Base-by-base conservation (phyloP, 2,329 filamentous ascomycete genomes). In the Paracoccidioides lutzii region DNA sequence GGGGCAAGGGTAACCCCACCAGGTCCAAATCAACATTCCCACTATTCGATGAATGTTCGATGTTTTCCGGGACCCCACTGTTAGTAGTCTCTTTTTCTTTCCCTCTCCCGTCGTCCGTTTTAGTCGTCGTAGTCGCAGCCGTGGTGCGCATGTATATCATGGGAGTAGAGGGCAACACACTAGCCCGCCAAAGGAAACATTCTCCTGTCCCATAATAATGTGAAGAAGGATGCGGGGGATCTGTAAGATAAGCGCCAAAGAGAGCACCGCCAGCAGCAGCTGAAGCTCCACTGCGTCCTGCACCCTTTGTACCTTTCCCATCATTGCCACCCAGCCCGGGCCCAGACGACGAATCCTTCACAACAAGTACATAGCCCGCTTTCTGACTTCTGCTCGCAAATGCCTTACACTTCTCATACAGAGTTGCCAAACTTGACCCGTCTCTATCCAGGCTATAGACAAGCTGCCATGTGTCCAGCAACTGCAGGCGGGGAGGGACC, bases 161-260 rank as follows among this genome's bases (percentile, higher is more conserved):
- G 14, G 72, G 71, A 7, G 75, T 65, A 0, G 81, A 72, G 1
- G 82, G 76, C 38, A 90, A 75, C 3, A 85, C 72, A 46, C 83
- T 82, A 0, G 87, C 85, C 50, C 87, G 82, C 88, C 88, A 94
- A 60, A 94, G 81, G 70, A 94, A 98, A 72, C 91, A 97, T 71
- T 98, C 93, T 64, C 93, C 93, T 10, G 89, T 96, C 65, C 93
- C 93, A 70, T 88, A 98, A 76, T 95, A 98, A 60, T 90, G 87
- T 2, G 88, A 74, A 1, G 82, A 77, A 0, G 89, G 88, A 63
- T 86, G 87, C 9, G 91, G 90, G 52, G 87, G 78, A 68, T 98
- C 91, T 53, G 89, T 94, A 54, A 97, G 81, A 70, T 97, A 97
- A 54, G 90, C 90, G 66, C 93, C 93, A 68, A 98, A 98, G 44